Evolutionary conservation across 345 rosid genomes (phyloP).

Genomic region (Eucalyptus virginea): DNA sequence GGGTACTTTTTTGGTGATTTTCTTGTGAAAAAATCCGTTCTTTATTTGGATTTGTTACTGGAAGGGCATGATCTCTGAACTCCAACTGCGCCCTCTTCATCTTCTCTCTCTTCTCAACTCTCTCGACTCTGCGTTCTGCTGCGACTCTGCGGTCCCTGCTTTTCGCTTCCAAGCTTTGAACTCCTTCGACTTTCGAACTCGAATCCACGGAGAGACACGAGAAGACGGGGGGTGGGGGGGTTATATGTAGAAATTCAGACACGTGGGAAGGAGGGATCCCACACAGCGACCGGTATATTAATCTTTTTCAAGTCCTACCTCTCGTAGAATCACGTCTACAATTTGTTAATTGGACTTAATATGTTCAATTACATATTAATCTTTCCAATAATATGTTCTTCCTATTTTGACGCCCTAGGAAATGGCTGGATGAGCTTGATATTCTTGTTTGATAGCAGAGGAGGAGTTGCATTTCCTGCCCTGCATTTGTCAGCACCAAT

Average conservation of each 20-base stretch:
- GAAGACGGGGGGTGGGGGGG: too few species aligned
- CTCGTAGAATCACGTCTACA: not conserved
- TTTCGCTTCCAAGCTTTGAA: too few species aligned
- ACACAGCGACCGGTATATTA: too few species aligned
- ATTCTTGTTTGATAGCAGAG: not conserved
- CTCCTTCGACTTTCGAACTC: too few species aligned
- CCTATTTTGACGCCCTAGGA: not conserved
- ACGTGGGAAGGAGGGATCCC: too few species aligned
- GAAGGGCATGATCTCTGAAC: not conserved
- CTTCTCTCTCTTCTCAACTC: not conserved
- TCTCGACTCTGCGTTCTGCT: not conserved
- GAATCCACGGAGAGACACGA: too few species aligned
- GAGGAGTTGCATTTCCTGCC: not conserved
- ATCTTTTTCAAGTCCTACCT: not conserved
- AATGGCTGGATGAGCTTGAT: not conserved
- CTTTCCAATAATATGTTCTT: not conserved
- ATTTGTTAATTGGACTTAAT: not conserved
- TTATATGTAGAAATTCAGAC: too few species aligned
- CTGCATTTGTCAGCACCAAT: not conserved
- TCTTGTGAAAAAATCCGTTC: too few species aligned
- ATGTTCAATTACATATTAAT: too few species aligned
- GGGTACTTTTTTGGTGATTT: too few species aligned
- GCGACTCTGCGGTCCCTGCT: not conserved
- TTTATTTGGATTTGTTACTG: too few species aligned
- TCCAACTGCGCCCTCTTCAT: slow-evolving; percentile 16